phyloP scores from a whole-genome alignment of 2,329 filamentous ascomycete species.

The Aspergillus cejpii region DNA sequence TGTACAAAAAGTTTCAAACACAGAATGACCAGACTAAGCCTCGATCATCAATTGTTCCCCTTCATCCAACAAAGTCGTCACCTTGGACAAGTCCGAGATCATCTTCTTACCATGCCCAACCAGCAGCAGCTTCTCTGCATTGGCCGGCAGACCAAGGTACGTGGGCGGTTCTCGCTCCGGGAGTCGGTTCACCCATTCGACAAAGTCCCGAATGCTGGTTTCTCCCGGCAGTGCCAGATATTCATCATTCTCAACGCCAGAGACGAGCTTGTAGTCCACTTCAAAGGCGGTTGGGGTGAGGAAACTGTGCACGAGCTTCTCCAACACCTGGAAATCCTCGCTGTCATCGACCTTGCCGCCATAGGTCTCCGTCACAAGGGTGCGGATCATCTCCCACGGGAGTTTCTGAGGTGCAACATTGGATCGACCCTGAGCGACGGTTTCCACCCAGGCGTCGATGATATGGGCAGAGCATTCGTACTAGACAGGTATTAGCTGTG shows the following conservation, averaged over 20 bases:
- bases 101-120: conserved; percentile 81
- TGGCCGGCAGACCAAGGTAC: conserved; percentile 85
- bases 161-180: conserved; percentile 95
- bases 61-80: conserved; percentile 85
- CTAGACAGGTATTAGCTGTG: conserved; percentile 40
- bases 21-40: conserved; percentile 22
- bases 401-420: conserved; percentile 92
- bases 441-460: conserved; percentile 89
- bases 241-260: conserved; percentile 53
- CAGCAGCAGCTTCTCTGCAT: conserved; percentile 90
- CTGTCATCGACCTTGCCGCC: conserved; percentile 96
- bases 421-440: conserved; percentile 71
- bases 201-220: conserved; percentile 78
- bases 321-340: conserved; percentile 69
- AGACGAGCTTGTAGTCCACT: conserved; percentile 81
- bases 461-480: conserved; percentile 97
- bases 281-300: conserved; percentile 88
- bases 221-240: conserved; percentile 69
- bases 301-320: conserved; percentile 65
- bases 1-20: conserved; percentile 4
- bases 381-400: conserved; percentile 92
- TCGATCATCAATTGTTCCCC: conserved; percentile 84
- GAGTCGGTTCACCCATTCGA: conserved; percentile 81
- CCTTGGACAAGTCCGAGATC: conserved; percentile 74
- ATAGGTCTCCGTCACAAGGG: conserved; percentile 87